phyloP scores from a whole-genome alignment of 2,329 filamentous ascomycete species.

The Nigrospora oryzae region DNA sequence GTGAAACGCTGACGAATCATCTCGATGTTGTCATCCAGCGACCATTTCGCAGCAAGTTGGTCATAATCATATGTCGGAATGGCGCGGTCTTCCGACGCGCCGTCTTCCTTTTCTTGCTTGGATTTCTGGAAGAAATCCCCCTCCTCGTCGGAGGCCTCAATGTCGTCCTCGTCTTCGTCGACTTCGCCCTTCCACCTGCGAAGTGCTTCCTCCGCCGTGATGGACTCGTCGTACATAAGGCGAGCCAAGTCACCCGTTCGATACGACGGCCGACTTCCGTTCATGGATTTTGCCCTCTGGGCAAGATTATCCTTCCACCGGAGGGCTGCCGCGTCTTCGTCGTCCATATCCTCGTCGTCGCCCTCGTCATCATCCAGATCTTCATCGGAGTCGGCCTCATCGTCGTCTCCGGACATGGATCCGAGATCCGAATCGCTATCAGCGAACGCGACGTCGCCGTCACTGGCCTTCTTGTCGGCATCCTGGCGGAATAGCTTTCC shows the following conservation, averaged over 20 bases:
- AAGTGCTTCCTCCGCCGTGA: constrained; percentile 69
- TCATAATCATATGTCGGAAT: constrained; percentile 76
- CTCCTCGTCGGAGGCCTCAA: constrained; percentile 47
- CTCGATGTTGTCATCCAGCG: constrained; percentile 68
- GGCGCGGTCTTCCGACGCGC: constrained; percentile 65
- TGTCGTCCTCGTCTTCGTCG: constrained; percentile 46
- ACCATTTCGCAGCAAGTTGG: constrained; percentile 78
- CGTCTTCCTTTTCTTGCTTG: constrained; percentile 57
- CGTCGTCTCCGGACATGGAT: constrained; percentile 58
- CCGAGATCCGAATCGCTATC: constrained; percentile 96
- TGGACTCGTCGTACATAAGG: constrained; percentile 77
- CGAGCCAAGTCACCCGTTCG: constrained; percentile 76
- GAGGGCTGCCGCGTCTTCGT: constrained; percentile 64
- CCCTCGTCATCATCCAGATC: constrained; percentile 44
- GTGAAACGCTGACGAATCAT: constrained; percentile 68
- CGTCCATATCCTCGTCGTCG: constrained; percentile 19
- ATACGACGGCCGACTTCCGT: constrained; percentile 63
- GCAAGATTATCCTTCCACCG: constrained; percentile 86
- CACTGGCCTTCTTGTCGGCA: constrained; percentile 40
- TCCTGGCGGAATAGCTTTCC: constrained; percentile 52
- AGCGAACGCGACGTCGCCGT: constrained; percentile 78
- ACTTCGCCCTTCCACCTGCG: constrained; percentile 70
- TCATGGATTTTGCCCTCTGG: constrained; percentile 64
- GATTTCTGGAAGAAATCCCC: constrained; percentile 60
- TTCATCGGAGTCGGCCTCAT: constrained; percentile 33